Base-by-base conservation (phyloP, 495 filamentous ascomycete species). In the Ramalina intermedia region DNA sequence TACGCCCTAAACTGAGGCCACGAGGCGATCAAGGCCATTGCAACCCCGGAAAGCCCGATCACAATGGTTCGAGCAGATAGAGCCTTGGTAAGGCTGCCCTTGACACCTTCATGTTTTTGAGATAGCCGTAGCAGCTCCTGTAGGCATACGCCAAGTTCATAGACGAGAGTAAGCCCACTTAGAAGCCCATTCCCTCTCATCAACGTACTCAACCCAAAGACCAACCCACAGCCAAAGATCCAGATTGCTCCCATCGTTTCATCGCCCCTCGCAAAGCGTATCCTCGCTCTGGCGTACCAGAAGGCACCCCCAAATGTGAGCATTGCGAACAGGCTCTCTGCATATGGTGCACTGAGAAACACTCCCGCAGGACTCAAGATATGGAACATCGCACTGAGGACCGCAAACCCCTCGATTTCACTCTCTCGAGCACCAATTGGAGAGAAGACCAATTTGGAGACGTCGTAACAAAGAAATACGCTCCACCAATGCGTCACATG, bases 101-200 rank as follows among this genome's bases (percentile, higher is more conserved):
- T 33, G 8, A 16, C 4, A 20, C 4, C 18, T n/a, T 3, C n/a
- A 1, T 3, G 6, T 9, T 17, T 29, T 8, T 8, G 4, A 4
- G 11, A 45, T 18, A 24, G n/a, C 26, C 43, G 43, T n/a, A 18
- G 6, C 21, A 24, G 6, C 13, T 12, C 33, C 12, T 59, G 53
- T 16, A 68, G 55, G 46, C 63, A 51, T 7, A 62, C 24, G 12
- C 64, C 18, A 16, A 70, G 69, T 63, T 85, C 82, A 53, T 68
- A 73, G 29, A 81, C 70, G 41, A 91, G 76, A 16, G 85, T 58
- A 20, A 85, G 56, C 6, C 91, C 91, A 62, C 85, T 93, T 2
- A 96, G 68, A 21, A 95, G 62, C 4, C 86, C 91, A 64, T 98
- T 98, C 55, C 83, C 86, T 42, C 91, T 80, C 40, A 94, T 79